Base-by-base conservation (phyloP, 192 early-diverging fungal genomes). In the Coemansia nantahalensis region DNA sequence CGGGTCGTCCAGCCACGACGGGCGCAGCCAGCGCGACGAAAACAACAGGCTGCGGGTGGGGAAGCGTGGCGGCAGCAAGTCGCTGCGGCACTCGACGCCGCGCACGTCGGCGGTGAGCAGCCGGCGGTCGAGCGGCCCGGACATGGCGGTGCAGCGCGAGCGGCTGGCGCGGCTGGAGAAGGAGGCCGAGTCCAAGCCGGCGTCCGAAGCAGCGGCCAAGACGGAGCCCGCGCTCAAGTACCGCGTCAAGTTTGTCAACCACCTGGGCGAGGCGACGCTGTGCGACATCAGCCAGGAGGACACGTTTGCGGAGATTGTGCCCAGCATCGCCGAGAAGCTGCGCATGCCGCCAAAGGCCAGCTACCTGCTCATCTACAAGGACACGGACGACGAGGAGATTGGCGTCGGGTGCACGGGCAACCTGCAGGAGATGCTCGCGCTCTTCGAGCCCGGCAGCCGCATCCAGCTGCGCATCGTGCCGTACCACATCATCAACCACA, bases 351-450 rank as follows among this genome's bases (percentile, higher is more conserved):
- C 40, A 1, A 45, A 45, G 17, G 45, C 59, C 6, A 43, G 58
- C 24, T 75, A 75, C 37, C 52, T 75, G 30, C 44, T 75, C 7
- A 57, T 75, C 48, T 75, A 67, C 45, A 75, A 23, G 44, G 71
- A 75, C 32, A 65, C 59, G 4, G 71, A 75, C 35, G 52, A 59
- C 23, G 64, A 75, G 59, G 71, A 75, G n/a, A 75, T 75, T 32
- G 71, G 64, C 30, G 65, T 75, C 9, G 71, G 59, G 21, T 75
- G 71, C 42, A 63, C 64, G 0, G 71, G 67, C 36, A 67, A 75
- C 33, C 12, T 75, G 52, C 60, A 59, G 17, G 71, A 75, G 56
- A 75, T 75, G 71, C 67, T 75, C 30, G 33, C 26, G 14, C 39
- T 75, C 19, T 75, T 75, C 41, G 64, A 67, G 53, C 71, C 71